phyloP scores from a whole-genome alignment of 352 stramenopile species.

The Globisporangium uncinulatum region DNA sequence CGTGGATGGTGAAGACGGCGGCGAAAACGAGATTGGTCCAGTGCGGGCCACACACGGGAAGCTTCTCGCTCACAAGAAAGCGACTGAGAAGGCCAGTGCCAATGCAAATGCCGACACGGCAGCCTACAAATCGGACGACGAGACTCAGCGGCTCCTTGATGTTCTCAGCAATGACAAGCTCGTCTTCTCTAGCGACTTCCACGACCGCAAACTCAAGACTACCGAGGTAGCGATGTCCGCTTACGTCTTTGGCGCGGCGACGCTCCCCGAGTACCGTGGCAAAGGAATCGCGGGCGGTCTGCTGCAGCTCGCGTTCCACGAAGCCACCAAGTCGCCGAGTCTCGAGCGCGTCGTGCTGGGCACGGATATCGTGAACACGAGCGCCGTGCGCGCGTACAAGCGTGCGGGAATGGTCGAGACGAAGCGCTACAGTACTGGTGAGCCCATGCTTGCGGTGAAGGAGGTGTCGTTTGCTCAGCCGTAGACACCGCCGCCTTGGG shows the following conservation, averaged over 20 bases:
- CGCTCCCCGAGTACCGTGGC: constrained; percentile 1
- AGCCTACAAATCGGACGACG: not conserved
- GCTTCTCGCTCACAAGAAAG: not conserved
- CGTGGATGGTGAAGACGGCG: constrained; percentile 1
- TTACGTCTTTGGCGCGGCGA: constrained; percentile 12
- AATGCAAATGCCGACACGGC: not conserved
- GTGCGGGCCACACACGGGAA: not conserved
- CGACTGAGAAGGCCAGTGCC: too few species aligned
- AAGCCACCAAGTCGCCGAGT: not conserved
- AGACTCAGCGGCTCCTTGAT: not conserved
- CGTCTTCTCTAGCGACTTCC: not conserved
- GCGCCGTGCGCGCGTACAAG: constrained; percentile 12
- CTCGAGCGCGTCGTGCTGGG: constrained; percentile 10
- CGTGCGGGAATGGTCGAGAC: constrained; percentile 16
- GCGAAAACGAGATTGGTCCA: not conserved
- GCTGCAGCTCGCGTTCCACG: not conserved
- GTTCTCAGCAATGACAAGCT: not conserved
- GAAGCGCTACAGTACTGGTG: not conserved
- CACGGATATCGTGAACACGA: constrained; percentile 14
- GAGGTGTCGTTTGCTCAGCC: not conserved
- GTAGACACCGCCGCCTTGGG: not conserved
- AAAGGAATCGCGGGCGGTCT: constrained; percentile 1
- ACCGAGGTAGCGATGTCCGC: not conserved
- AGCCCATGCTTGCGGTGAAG: not conserved
- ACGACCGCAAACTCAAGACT: constrained; percentile 1